Evolutionary conservation across 2,329 filamentous ascomycete genomes (phyloP), one percentile per base, ranked within the genome.

Genomic region (Exophiala bonariae): DNA sequence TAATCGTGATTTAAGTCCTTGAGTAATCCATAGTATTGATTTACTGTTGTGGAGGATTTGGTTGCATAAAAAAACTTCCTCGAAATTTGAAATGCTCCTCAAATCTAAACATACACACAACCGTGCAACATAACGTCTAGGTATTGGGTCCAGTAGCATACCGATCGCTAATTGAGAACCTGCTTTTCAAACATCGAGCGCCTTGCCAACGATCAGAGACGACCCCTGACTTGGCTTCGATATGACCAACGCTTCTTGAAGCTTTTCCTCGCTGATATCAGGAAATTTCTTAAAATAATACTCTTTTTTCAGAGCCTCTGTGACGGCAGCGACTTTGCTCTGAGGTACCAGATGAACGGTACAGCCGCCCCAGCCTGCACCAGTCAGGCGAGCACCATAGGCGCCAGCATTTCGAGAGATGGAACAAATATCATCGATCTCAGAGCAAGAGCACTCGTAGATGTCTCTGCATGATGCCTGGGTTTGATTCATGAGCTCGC

Each of bases 321-420:
- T 89, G 17, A 99, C 87, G 19, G 74, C 80, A 4, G 85, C 83
- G 1, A 96, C 86, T 68, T 86, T 92, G 61, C 89, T 80, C 48
- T 83, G 87, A 0, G 92, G 87, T 42, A 97, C 86, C 47, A 99
- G 78, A 71, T 99, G 93, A 48, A 99, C 92, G 51, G 83, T 93
- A 72, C 93, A 97, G 2, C 93, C 93, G 52, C 93, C 93, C 93
- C 93, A 99, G 3, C 93, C 93, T 1, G 93, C 93, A 31, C 93
- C 93, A 16, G 57, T 59, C 16, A 59, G 47, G 28, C 57, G 51
- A 41, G 87, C 90, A 20, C 92, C 93, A 64, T 89, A 90, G 14
- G 87, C 82, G 2, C 93, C 93, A 1, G 87, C 87, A 13, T 74
- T 76, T 20, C 84, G 78, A 0, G 91, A 91, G 57, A 97, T 85